Evolutionary conservation across 83 land plant species (phyloP), one percentile per base, ranked within the genome.

Genomic region (Larix sibirica): DNA sequence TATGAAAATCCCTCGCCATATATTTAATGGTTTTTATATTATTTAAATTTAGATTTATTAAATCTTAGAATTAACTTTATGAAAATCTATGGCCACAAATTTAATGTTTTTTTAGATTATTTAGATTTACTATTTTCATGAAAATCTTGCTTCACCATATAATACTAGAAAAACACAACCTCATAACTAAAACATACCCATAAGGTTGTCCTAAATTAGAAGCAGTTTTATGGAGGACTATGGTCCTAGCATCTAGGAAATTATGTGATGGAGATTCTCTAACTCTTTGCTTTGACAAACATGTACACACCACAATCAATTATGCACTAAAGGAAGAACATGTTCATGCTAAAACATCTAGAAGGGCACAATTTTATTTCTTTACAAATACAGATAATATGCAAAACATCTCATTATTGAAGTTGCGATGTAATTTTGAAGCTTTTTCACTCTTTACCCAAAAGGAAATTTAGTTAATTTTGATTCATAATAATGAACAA

Each of bases 221-320:
- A 16, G 44, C 74, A 69, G 44, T 36, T 69, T 36, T 69, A 69
- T 36, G 74, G 74, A 69, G 74, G 20, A 69, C 74, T 36, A 42
- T 13, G 38, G 4, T 33, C 21, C 74, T 69, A 40, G 42, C 17
- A 69, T 36, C 42, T 24, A 69, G 42, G 42, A 69, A 69, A 40
- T 69, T 28, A 28, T 28, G 44, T 33, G 44, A 16, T 12, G 44
- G 74, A 69, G 21, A 69, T 69, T 69, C n/a, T 69, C 74, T 18
- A 36, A 69, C 42, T 69, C 73, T 69, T 42, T 69, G 73, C 73
- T 69, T 42, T 69, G 42, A 69, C 42, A 69, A 36, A 69, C 73
- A 69, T 23, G 42, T 33, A 20, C 66, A 40, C 28, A 28, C 28
- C 73, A 69, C 33, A n/a, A 69, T 69, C 73, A 69, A 36, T 7